phyloP scores from a whole-genome alignment of 441 rosid genomes.

The Bruguiera hainesii region DNA sequence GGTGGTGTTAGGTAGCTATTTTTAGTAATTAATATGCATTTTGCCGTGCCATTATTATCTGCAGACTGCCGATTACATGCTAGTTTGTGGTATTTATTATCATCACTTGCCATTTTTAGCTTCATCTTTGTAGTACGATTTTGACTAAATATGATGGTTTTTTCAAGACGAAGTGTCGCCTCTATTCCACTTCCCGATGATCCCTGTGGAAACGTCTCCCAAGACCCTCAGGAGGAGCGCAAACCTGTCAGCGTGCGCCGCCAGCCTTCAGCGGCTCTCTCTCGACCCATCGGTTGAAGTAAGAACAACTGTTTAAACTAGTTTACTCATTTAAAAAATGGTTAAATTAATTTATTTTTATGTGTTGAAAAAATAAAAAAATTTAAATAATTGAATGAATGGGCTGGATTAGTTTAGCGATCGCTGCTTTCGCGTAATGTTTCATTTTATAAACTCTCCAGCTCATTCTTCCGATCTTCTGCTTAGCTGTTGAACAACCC shows the following conservation, averaged over 20 bases:
- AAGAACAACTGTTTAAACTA: neutral
- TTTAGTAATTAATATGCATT: neutral
- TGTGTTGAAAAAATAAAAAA: no score
- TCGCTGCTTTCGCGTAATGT: no score
- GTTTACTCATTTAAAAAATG: no score
- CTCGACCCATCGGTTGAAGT: slow-evolving; percentile 17
- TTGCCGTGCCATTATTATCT: neutral
- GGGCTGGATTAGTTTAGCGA: no score
- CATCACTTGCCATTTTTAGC: neutral
- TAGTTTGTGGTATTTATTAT: no score
- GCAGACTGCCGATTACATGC: neutral
- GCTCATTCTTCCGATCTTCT: no score
- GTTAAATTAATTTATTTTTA: no score
- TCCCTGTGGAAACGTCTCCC: slow-evolving; percentile 5
- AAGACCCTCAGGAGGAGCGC: neutral
- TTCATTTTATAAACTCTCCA: no score
- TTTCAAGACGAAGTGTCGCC: slow-evolving; percentile 16
- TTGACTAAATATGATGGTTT: slow-evolving; percentile 4
- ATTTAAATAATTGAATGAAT: no score
- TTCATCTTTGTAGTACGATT: neutral
- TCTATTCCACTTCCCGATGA: slow-evolving; percentile 5
- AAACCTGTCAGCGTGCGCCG: neutral
- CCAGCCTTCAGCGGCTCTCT: slow-evolving; percentile 7
- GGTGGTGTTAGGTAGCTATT: neutral
- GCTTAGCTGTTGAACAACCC: no score